Evolutionary conservation across 768 basidiomycete species (phyloP), one percentile per base, ranked within the genome.

Genomic region (Multifurca ochricompacta): DNA sequence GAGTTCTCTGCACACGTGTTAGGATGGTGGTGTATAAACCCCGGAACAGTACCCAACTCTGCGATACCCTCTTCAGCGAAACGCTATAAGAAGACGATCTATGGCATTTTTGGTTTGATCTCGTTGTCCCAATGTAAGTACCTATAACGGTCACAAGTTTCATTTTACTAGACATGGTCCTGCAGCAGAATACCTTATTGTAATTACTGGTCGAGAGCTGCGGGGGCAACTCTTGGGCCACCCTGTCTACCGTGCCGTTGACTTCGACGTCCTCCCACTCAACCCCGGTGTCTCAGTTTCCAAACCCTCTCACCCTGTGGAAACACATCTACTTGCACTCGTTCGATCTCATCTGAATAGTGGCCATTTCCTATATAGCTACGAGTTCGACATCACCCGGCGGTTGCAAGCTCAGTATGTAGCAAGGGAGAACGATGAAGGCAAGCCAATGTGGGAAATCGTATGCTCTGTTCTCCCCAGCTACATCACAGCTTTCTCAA

Each of bases 201-300:
- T 96, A 36, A 76, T 97, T 58, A 96, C 91, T 39, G 84, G 83
- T 25, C 82, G 93, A 42, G 83, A 84, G 60, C 79, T 83, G 31
- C 81, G 79, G 59, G 87, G 86, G 13, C 79, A 84, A 53, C 74
- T 98, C 54, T 81, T 92, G 73, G 81, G 85, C 3, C 82, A 95
- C 59, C 84, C 94, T 57, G 75, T 99, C 63, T 97, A 89, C 71
- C 82, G 83, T 44, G 91, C 91, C 11, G 85, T 87, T 19, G 88
- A 92, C 65, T 98, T 91, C 68, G 86, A 91, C 54, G 83, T 98
- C 48, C 83, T 96, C 41, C 93, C 96, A 4, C 72, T 98, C 43
- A 82, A 86, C 55, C 80, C 83, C 19, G 76, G 81, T 51, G 72
- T 89, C 40, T 80, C 85, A 25, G 76, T 79, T 4, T 74, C 80